A percentile compares a stretch with the other conserved stretches of the same genome.
These are phyloP conservation scores for Leishmania amazonensis DNA, from an alignment of 208 protist genomes.

Conservation along the genomic window DNA sequence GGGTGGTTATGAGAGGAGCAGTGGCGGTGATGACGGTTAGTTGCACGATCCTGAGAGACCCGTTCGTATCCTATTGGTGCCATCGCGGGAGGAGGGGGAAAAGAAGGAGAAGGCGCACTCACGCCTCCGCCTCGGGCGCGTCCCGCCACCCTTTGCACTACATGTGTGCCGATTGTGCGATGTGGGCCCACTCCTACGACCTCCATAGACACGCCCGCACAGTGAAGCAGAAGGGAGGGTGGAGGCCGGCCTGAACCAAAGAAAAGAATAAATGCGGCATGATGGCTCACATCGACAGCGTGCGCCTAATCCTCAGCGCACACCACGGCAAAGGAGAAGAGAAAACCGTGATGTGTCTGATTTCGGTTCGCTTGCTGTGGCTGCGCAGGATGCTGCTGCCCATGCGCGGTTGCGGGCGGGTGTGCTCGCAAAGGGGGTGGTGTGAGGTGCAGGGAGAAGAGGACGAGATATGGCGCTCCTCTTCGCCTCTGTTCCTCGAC, in stretches of 20 bases:
- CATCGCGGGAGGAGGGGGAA: not conserved
- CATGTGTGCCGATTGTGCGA: not conserved
- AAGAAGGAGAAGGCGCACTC: not conserved
- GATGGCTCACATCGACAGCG: not conserved
- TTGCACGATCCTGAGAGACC: not conserved
- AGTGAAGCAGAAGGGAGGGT: not conserved
- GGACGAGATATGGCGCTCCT: not conserved
- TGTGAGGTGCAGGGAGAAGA: too few species aligned
- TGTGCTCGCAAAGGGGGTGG: not conserved
- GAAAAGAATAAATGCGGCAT: not conserved
- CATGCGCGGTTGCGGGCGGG: not conserved
- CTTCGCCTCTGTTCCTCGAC: not conserved
- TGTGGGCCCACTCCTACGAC: not conserved
- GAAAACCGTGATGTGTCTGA: not conserved
- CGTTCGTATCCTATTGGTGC: not conserved
- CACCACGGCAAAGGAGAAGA: not conserved
- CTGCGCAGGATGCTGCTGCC: not conserved
- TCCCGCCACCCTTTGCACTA: not conserved
- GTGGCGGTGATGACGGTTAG: not conserved
- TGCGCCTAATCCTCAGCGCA: conserved; percentile 9
- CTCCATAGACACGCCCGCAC: not conserved
- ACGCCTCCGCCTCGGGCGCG: not conserved
- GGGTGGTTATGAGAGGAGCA: not conserved
- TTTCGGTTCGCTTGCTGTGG: not conserved
- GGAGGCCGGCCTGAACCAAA: not conserved